Evolutionary conservation across 2,329 filamentous ascomycete genomes (phyloP).

Genomic region (Pseudocercospora crystallina): DNA sequence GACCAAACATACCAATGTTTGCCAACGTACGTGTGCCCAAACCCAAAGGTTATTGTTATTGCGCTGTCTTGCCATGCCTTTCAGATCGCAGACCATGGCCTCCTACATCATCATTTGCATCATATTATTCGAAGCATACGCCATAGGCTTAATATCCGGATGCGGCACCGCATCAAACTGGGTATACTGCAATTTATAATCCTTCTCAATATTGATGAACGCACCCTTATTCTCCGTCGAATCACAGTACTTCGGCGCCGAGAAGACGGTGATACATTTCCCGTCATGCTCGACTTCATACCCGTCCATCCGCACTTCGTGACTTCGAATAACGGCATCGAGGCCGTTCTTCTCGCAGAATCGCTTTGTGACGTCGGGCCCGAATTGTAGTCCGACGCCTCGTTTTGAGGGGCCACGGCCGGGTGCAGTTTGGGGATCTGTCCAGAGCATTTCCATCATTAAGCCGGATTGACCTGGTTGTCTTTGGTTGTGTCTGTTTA

Average conservation of each 20-base stretch:
- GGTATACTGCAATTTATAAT: constrained; percentile 87
- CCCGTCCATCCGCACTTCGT: constrained; percentile 98
- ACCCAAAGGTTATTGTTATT: too few relatives aligned
- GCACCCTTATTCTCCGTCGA: constrained; percentile 97
- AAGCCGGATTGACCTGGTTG: constrained; percentile 90
- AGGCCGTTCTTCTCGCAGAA: constrained; percentile 97
- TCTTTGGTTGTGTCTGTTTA: constrained; percentile 85
- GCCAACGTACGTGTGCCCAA: too few relatives aligned
- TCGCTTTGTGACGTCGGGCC: constrained; percentile 89
- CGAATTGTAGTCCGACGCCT: constrained; percentile 94
- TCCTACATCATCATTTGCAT: constrained; percentile 63
- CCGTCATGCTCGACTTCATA: constrained; percentile 98
- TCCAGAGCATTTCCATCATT: constrained; percentile 99
- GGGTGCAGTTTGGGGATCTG: constrained; percentile 82
- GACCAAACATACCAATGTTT: too few relatives aligned
- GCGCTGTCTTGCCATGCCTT: too few relatives aligned
- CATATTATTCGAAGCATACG: constrained; percentile 81
- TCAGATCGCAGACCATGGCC: too few relatives aligned
- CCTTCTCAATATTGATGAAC: constrained; percentile 92
- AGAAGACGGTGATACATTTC: constrained; percentile 96
- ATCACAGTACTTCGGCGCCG: constrained; percentile 95
- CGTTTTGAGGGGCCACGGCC: constrained; percentile 94
- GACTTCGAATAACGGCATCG: constrained; percentile 91
- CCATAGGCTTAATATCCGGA: constrained; percentile 92
- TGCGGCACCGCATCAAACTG: constrained; percentile 97